Percentiles rank a stretch among this genome's conserved stretches.
phyloP scores from a whole-genome alignment of 1,284 basidiomycete species.

The Trichosporon ovoides region DNA sequence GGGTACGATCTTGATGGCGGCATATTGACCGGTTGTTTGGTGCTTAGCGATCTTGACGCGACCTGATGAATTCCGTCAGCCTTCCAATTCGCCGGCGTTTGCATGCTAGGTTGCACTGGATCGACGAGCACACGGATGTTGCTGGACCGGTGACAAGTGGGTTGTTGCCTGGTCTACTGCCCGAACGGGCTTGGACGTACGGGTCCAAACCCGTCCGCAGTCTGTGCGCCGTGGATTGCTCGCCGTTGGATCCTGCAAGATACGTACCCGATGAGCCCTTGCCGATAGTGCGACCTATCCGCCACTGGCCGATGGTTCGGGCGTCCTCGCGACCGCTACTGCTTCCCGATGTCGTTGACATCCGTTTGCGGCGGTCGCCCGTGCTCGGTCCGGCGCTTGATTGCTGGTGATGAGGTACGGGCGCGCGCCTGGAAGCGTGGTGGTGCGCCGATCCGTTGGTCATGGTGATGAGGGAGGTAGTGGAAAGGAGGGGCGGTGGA shows the following conservation, averaged over 20 bases:
- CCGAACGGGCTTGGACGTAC: neutral
- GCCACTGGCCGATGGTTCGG: conserved; percentile 75
- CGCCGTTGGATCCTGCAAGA: neutral
- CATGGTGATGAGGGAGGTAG: neutral
- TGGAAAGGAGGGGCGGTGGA: neutral
- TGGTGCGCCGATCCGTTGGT: neutral
- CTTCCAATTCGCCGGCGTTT: neutral
- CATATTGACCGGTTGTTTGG: conserved; percentile 77
- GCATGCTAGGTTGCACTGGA: conserved; percentile 7
- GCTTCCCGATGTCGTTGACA: conserved; percentile 16
- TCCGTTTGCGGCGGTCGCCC: conserved; percentile 11
- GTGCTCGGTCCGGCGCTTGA: neutral
- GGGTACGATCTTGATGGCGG: conserved; percentile 95
- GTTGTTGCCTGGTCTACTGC: neutral
- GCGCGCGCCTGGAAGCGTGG: neutral
- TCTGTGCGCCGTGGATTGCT: neutral
- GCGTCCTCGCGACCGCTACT: conserved; percentile 37
- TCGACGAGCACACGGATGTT: conserved; percentile 6
- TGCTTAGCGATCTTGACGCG: conserved; percentile 89
- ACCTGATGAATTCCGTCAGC: conserved; percentile 53
- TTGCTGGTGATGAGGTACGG: neutral
- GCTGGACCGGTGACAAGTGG: neutral
- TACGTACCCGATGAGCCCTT: conserved; percentile 77
- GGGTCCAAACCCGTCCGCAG: neutral
- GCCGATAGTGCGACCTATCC: conserved; percentile 84